These are phyloP conservation scores for Bassia scoparia DNA, from an alignment of 148 eudicot genomes.

Conservation along the genomic window DNA sequence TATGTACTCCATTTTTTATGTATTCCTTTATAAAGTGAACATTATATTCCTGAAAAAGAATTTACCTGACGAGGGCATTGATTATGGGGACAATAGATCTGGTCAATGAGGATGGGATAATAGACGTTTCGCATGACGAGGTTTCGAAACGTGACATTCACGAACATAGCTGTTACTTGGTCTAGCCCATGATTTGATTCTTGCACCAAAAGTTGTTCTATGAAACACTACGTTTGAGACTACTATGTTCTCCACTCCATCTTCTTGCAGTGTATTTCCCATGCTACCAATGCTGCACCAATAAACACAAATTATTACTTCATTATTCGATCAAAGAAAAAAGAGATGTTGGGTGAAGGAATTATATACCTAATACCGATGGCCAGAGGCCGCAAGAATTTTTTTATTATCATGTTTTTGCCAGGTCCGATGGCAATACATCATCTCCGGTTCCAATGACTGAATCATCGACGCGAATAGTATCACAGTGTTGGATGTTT, in stretches of 20 bases:
- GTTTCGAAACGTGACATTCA: conserved; percentile 35
- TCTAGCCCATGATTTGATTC: conserved; percentile 54
- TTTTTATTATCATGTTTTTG: no score
- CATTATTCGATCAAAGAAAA: no score
- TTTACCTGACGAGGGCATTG: conserved; percentile 47
- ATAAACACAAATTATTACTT: no score
- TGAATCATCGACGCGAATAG: conserved; percentile 28
- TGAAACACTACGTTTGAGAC: conserved; percentile 35
- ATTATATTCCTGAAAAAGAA: not conserved
- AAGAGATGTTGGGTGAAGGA: no score
- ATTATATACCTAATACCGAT: no score
- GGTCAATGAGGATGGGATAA: conserved; percentile 55
- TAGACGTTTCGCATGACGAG: conserved; percentile 43
- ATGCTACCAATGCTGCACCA: conserved; percentile 52
- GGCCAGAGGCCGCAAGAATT: no score
- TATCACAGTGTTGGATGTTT: conserved; percentile 34
- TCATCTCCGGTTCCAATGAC: conserved; percentile 51
- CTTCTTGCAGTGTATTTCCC: conserved; percentile 37
- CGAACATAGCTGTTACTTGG: conserved; percentile 37
- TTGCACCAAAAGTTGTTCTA: conserved; percentile 42
- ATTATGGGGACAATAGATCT: conserved; percentile 42
- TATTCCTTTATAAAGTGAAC: no score
- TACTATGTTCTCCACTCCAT: conserved; percentile 49
- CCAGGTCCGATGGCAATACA: conserved; percentile 58
- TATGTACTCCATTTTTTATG: no score